Evolutionary conservation across 2,329 filamentous ascomycete species (phyloP), one percentile per base, ranked within the genome.

Genomic region (Calcarisporium arbuscula): DNA sequence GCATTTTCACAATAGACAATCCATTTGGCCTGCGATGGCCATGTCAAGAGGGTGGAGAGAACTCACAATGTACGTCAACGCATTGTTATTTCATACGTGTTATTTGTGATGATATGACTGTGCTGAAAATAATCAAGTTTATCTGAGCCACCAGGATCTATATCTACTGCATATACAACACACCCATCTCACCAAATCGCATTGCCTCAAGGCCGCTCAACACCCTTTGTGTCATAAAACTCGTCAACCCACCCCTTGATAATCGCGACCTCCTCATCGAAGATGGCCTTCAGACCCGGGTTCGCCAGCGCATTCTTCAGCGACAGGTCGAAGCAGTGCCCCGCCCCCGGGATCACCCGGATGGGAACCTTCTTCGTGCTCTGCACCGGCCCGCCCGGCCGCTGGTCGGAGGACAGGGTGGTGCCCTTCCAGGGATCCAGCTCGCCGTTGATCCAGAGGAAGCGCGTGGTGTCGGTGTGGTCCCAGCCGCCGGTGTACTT

Each of bases 351-450:
- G 29, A 80, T 68, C 15, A 80, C 45, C 34, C 67, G 60, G 9
- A 77, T 59, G 1, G 76, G 74, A 1, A 64, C 61, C 18, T 67
- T 48, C 1, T 51, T 18, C 0, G 65, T 72, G 9, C 65, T 65
- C 35, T 53, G 11, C 12, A 78, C 51, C 2, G 74, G 72, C 0
- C 77, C 76, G 6, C 65, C 70, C 0, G 74, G 72, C 15, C 74
- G 61, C 48, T 67, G 66, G 18, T 64, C 58, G 14, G 70, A 72
- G 1, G 65, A 68, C 1, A 80, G 65, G 5, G 66, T 66, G 0
- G 68, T 64, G 5, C 71, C 65, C 21, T 67, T 61, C 77, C 76
- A 80, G 6, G 76, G 77, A 49, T 81, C 77, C 36, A 61, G 72
- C 51, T 75, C 62, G 28, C 69, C 76, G 44, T 80, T 79, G 6